Evolutionary conservation across 768 basidiomycete genomes (phyloP), one percentile per base, ranked within the genome.

Genomic region (Chlorophyllum brunneum): DNA sequence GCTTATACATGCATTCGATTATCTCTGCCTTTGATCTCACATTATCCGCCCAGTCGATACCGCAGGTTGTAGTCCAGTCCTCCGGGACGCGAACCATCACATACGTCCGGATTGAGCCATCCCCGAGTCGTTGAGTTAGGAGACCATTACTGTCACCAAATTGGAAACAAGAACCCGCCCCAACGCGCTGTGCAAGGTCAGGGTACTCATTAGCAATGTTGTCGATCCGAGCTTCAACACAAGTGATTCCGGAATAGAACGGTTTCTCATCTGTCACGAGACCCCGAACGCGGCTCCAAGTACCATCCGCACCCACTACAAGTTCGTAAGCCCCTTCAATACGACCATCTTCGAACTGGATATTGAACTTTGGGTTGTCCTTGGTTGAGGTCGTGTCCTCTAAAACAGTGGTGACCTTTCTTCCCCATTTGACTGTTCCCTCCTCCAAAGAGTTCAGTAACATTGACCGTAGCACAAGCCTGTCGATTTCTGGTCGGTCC

Each of bases 271-370:
- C 48, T 18, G 63, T 63, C 23, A 74, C 49, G 40, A 71, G 56
- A 3, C 62, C 56, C 11, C 74, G 70, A 6, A 70, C 61, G 50
- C 63, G 64, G 13, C 70, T 72, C 67, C 71, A 72, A 3, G 73
- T 64, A 5, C 76, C 74, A 31, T 64, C 65, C 18, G 65, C 65
- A 27, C 64, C 65, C 6, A 66, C 54, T 9, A 66, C 53, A 27
- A 66, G 53, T 29, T 64, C 59, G 38, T 58, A 64, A n/a, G 51
- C 56, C 10, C 18, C 16, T 15, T 52, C 58, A 5, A 42, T 26
- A 4, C 31, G 54, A 18, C 54, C 57, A 22, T 62, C 49, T 9
- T 43, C 16, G 31, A 56, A 55, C 5, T 52, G 27, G 5, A 61
- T 41, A 16, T 41, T 42, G 42, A 59, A 61, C 16, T 52, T 52